Conservation (phyloP, 495 filamentous ascomycete species). For the Podospora anserina region DNA sequence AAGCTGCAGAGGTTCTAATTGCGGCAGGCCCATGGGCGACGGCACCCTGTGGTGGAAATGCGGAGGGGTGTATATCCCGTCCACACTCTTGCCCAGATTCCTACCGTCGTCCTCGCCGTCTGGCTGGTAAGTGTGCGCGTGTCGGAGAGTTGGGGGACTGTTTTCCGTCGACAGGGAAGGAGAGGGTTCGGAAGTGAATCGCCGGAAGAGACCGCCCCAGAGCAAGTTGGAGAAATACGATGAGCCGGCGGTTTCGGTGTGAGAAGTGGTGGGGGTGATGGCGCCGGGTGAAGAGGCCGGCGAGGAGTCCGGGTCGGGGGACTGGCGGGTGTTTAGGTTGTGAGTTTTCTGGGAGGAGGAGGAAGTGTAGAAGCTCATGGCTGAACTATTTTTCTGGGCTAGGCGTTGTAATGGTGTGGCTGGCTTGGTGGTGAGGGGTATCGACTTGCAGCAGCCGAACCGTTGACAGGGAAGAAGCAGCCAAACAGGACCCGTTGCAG, state of each 20-base stretch:
- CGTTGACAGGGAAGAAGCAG: background rate
- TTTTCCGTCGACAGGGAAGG: slow-evolving; percentile 12
- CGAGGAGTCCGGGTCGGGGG: slow-evolving; percentile 27
- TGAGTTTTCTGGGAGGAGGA: slow-evolving; percentile 1
- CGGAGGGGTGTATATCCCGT: slow-evolving; percentile 42
- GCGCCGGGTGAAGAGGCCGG: slow-evolving; percentile 32
- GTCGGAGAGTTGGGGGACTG: slow-evolving; percentile 11
- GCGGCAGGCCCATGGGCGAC: slow-evolving; percentile 42
- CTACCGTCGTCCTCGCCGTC: slow-evolving; percentile 17
- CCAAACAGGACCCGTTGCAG: background rate
- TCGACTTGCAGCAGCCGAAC: background rate
- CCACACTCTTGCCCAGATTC: slow-evolving; percentile 26
- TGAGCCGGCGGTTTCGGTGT: slow-evolving; percentile 26
- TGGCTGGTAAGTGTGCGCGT: slow-evolving; percentile 28
- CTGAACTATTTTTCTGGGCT: background rate
- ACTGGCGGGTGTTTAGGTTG: slow-evolving; percentile 19
- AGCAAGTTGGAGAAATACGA: slow-evolving; percentile 31
- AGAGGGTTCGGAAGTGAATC: slow-evolving; percentile 33
- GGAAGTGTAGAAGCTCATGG: slow-evolving; percentile 26
- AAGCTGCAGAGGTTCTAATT: slow-evolving; percentile 45
- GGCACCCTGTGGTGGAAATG: slow-evolving; percentile 28
- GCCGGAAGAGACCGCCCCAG: slow-evolving; percentile 38
- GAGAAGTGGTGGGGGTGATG: slow-evolving; percentile 31
- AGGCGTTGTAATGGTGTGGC: background rate
- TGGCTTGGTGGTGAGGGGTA: background rate